A percentile compares a stretch with the other conserved stretches of the same genome.
Evolutionary conservation across 2,329 filamentous ascomycete species (phyloP).

Genomic region (Fusarium haematococcum): DNA sequence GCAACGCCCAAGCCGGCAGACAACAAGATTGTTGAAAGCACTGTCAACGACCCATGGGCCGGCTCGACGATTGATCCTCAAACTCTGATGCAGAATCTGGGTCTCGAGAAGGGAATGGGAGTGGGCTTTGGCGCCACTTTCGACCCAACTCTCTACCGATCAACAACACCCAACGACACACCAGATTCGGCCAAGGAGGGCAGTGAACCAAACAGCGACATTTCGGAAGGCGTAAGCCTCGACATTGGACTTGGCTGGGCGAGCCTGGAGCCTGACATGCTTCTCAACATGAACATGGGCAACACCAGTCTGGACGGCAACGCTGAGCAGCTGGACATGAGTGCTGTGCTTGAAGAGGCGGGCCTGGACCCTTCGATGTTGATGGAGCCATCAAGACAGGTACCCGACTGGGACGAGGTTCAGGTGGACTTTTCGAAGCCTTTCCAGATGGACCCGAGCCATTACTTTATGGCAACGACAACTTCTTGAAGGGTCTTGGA

Average conservation of each 20-base stretch:
- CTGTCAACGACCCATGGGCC: slow-evolving; percentile 50
- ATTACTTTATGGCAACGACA: slow-evolving; percentile 49
- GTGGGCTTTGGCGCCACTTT: slow-evolving; percentile 58
- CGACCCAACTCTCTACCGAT: slow-evolving; percentile 66
- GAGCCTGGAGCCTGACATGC: slow-evolving; percentile 57
- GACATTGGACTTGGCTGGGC: slow-evolving; percentile 67
- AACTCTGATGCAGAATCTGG: slow-evolving; percentile 50
- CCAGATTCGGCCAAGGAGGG: slow-evolving; percentile 72
- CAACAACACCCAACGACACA: slow-evolving; percentile 71
- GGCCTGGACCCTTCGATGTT: slow-evolving; percentile 46
- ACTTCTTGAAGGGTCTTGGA: slow-evolving; percentile 23
- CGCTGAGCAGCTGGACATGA: slow-evolving; percentile 13
- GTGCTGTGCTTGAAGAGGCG: background rate
- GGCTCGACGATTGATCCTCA: slow-evolving; percentile 65
- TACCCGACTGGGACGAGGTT: slow-evolving; percentile 63
- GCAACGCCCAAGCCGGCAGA: slow-evolving; percentile 47
- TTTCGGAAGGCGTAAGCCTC: slow-evolving; percentile 65
- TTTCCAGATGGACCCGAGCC: slow-evolving; percentile 62
- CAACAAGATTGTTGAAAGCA: slow-evolving; percentile 42
- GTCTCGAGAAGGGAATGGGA: slow-evolving; percentile 47
- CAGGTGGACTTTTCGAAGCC: slow-evolving; percentile 64
- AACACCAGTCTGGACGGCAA: slow-evolving; percentile 44
- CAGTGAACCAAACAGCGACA: slow-evolving; percentile 72
- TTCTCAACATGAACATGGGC: slow-evolving; percentile 59
- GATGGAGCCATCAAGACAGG: slow-evolving; percentile 38